Base-by-base conservation (phyloP, 2,329 filamentous ascomycete genomes). In the Dryadomyces sulphureus region DNA sequence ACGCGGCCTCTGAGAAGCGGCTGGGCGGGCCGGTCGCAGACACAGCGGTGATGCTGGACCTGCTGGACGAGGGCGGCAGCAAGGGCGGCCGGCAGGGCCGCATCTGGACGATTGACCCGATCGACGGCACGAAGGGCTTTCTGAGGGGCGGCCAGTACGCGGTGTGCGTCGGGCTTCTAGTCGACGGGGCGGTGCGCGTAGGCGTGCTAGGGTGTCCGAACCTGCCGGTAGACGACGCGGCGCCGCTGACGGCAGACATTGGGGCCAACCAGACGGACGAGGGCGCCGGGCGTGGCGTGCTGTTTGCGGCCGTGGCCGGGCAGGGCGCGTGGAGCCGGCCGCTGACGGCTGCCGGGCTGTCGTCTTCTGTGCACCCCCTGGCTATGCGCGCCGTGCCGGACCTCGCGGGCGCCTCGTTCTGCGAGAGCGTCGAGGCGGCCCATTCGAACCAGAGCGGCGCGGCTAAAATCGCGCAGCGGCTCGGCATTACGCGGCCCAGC, bases 41-140 rank as follows among this genome's bases (percentile, higher is more conserved):
- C 50, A 69, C 73, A 42, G 72, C 79, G 46, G 66, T 65, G 35
- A 74, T 75, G 71, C 56, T 75, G 43, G 69, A 76, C 53, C 65
- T 80, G 35, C 79, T 86, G 53, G 81, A 85, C 65, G 63, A 65
- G 50, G 81, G 81, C 38, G 75, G 75, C 59, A 85, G 80, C 63
- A 65, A 74, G 48, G 87, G 87, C 49, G 87, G 87, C 24, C 62
- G 66, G 50, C 72, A 69, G 53, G 88, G 87, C 51, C 74, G 92
- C 54, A 86, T 96, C 62, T 98, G 92, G 92, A 85, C 90, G 36
- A 79, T 98, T 48, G 92, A 98, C 64, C 92, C 92, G 49, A 95
- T 98, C 52, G 92, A 98, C 63, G 92, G 92, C 54, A 98, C 92
- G 45, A 94, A 95, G 68, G 93, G 92, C 25, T 98, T 98, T 68